Conservation (phyloP, 257 asterid genomes). For the Solanum rostratum region DNA sequence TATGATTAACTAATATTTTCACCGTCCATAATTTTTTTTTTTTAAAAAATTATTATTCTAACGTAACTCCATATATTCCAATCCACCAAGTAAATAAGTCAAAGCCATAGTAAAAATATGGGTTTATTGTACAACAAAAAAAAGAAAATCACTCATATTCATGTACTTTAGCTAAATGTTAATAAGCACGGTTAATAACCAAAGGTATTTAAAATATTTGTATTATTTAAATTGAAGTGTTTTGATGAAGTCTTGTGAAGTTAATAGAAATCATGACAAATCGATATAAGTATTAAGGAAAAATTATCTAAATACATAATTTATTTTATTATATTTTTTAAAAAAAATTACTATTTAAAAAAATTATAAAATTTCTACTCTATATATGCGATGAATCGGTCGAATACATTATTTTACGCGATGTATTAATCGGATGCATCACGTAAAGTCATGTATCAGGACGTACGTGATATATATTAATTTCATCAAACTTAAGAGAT, state of each 20-base stretch:
- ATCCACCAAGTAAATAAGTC: background rate
- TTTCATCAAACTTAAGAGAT: no score
- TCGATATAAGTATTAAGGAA: no score
- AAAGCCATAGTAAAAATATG: background rate
- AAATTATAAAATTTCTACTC: no score
- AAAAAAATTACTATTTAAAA: no score
- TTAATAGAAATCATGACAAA: no score
- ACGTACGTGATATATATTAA: no score
- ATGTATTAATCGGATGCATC: no score
- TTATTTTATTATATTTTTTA: no score
- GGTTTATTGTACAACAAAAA: background rate
- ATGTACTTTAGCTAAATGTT: background rate
- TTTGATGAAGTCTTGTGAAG: fast-evolving
- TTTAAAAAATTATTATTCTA: background rate
- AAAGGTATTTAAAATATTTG: background rate
- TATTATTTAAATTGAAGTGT: background rate
- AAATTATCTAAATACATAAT: no score
- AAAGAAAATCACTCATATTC: background rate
- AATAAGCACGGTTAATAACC: background rate
- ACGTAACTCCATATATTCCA: background rate
- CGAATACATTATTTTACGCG: no score
- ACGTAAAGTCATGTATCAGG: no score
- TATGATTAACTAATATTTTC: conserved; percentile 4
- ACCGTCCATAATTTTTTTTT: background rate
- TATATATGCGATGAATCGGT: no score